These are phyloP conservation scores for Pholiota conissans DNA, from an alignment of 768 basidiomycete species.

Conservation along the genomic window DNA sequence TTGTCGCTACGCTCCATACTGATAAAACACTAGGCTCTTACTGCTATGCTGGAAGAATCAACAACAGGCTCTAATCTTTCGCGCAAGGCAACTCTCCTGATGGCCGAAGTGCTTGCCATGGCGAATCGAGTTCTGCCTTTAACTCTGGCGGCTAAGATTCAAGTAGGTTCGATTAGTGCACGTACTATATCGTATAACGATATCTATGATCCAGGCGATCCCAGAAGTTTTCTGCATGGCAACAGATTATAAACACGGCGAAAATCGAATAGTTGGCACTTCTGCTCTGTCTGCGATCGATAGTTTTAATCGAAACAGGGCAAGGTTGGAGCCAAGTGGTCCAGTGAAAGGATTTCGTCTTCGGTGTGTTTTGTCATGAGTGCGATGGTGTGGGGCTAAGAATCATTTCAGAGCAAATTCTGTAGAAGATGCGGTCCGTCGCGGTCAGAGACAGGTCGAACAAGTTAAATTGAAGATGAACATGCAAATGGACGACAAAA, in stretches of 20 bases:
- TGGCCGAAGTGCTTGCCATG: conserved; percentile 89
- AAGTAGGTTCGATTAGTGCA: conserved; percentile 48
- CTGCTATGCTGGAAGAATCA: conserved; percentile 81
- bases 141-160: conserved; percentile 78
- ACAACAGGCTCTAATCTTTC: conserved; percentile 71
- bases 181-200: not conserved
- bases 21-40: conserved; percentile 62
- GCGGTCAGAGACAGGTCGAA: conserved; percentile 89
- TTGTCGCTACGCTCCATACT: not conserved
- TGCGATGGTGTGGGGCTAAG: not conserved
- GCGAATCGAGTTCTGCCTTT: conserved; percentile 86
- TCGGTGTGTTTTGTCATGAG: conserved; percentile 43
- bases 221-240: conserved; percentile 86
- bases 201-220: conserved; percentile 55
- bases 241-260: conserved; percentile 73
- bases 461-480: conserved; percentile 86
- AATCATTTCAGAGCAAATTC: conserved; percentile 61
- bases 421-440: conserved; percentile 80
- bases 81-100: conserved; percentile 86
- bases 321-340: conserved; percentile 59
- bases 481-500: conserved; percentile 94
- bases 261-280: conserved; percentile 80
- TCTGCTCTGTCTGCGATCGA: conserved; percentile 86
- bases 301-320: conserved; percentile 88
- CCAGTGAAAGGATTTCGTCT: conserved; percentile 58